phyloP scores from a whole-genome alignment of 768 basidiomycete species.

The Coprinellus micaceus region DNA sequence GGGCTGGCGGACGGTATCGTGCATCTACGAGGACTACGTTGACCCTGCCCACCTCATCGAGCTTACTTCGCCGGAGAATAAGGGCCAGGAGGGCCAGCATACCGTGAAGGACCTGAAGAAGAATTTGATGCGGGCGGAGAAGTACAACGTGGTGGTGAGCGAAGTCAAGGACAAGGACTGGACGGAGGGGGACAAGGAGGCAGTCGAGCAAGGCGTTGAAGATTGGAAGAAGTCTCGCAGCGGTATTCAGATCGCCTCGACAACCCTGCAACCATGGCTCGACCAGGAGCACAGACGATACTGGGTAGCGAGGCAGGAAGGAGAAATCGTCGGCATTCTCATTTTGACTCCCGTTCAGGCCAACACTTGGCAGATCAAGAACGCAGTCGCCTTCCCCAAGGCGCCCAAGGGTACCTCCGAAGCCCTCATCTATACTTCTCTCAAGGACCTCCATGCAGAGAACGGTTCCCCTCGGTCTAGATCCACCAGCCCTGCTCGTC shows the following conservation, averaged over 20 bases:
- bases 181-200: constrained; percentile 40
- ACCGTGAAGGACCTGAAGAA: constrained; percentile 58
- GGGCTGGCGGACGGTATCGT: constrained; percentile 57
- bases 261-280: constrained; percentile 49
- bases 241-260: constrained; percentile 58
- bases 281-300: constrained; percentile 55
- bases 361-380: constrained; percentile 52
- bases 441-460: constrained; percentile 39
- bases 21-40: constrained; percentile 60
- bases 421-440: constrained; percentile 43
- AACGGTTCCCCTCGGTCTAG: background rate
- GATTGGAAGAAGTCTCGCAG: constrained; percentile 53
- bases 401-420: constrained; percentile 56
- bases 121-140: constrained; percentile 57
- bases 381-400: constrained; percentile 49
- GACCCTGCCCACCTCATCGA: constrained; percentile 45
- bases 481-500: no score
- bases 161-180: constrained; percentile 38
- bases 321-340: constrained; percentile 42
- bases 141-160: constrained; percentile 46
- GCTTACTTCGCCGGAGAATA: constrained; percentile 31
- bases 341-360: constrained; percentile 46
- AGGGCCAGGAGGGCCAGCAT: constrained; percentile 32
- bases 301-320: constrained; percentile 47
- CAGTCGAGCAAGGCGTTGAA: constrained; percentile 49